phyloP scores from a whole-genome alignment of 2,329 filamentous ascomycete species.

The Epichloe sp. region DNA sequence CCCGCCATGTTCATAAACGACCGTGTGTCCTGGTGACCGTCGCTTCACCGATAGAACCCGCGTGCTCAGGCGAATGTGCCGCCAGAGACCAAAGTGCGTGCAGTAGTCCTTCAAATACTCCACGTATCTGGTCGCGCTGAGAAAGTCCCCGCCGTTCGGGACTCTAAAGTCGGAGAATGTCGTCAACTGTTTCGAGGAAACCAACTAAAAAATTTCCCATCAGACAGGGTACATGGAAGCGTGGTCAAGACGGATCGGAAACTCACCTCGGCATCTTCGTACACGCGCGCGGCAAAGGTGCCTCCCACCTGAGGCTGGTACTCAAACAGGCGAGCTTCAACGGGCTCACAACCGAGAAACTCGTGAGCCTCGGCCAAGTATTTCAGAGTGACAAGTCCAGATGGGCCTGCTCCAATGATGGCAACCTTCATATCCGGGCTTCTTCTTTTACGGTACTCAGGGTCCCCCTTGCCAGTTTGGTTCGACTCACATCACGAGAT shows the following conservation, averaged over 20 bases:
- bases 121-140: conserved; percentile 24
- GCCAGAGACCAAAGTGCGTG: conserved; percentile 24
- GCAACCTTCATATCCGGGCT: conserved; percentile 16
- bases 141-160: conserved; percentile 24
- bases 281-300: conserved; percentile 28
- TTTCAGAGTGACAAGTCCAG: conserved; percentile 24
- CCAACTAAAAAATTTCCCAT: conserved; percentile 15
- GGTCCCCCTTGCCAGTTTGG: no score
- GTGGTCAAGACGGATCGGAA: not conserved
- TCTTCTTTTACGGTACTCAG: not conserved
- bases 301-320: conserved; percentile 26
- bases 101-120: conserved; percentile 27
- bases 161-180: conserved; percentile 32
- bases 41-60: conserved; percentile 15
- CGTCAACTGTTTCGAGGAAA: conserved; percentile 34
- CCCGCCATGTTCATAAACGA: not conserved
- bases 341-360: conserved; percentile 17
- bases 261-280: conserved; percentile 28
- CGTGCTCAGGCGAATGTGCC: conserved; percentile 21
- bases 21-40: conserved; percentile 2
- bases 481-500: no score
- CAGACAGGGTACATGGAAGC: no score
- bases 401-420: conserved; percentile 24
- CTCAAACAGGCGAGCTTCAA: conserved; percentile 29
- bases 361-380: conserved; percentile 20